Base-by-base conservation (phyloP, 169 alveolate species). In the Plasmodium vivax region DNA sequence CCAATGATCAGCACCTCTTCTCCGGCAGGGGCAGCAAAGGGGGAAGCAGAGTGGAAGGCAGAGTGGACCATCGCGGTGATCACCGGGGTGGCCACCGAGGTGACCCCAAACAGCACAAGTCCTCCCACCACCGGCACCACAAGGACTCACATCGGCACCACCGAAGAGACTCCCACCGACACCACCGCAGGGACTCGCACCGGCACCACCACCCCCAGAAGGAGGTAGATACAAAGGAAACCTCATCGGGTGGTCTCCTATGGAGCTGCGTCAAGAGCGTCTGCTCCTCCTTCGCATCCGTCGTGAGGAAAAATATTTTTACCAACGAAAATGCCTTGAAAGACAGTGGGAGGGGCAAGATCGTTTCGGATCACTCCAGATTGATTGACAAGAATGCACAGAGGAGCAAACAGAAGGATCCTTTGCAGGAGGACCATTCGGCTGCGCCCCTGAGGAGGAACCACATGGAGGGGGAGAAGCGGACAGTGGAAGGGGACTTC, bases 231-330 rank as follows among this genome's bases (percentile, higher is more conserved):
- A 41, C 58, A 19, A 75, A 51, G 7, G 71, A 74, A 1, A 9
- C 7, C 14, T 38, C 77, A 68, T 68, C 77, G n/a, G 38, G 72
- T 2, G 87, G 93, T n/a, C 54, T 77, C 23, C 19, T 87, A 8
- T 87, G 93, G 93, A 87, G 5, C 12, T 87, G 85, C 51, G 71
- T 87, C 41, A 87, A 87, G 81, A 77, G 47, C 51, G 56, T 87
- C 6, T 87, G 71, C 32, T 75, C 93, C 7, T 87, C 93, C 41
- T 23, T 87, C 38, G 62, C 87, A 9, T 34, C 93, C 3, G 93
- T 36, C 16, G 93, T 87, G 43, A 87, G 68, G 14, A 87, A 87
- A 51, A 87, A 87, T n/a, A 87, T 87, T 51, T 87, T 87, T 51
- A 51, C 79, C 3, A 4, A 30, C 56, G 93, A 85, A 32, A 12